Base-by-base conservation (phyloP, 2,329 filamentous ascomycete species). In the Colletotrichum sp. region DNA sequence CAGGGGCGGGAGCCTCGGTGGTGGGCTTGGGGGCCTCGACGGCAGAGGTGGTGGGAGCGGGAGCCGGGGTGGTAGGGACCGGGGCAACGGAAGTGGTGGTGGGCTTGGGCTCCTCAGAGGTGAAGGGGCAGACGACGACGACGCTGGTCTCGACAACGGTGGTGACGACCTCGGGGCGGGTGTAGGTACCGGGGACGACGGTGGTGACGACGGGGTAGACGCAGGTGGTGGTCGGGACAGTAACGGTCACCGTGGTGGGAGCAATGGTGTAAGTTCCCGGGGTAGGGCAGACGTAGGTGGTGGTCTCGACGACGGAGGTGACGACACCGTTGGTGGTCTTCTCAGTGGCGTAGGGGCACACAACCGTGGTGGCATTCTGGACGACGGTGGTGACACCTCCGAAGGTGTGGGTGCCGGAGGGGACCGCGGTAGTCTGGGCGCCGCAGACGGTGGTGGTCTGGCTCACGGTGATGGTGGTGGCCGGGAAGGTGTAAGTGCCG, bases 211-310 rank as follows among this genome's bases (percentile, higher is more conserved):
- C 90, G 68, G 94, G 94, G 86, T 93, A 93, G 81, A 92, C 90
- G 72, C 93, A 86, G 78, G 89, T 87, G 78, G 89, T 87, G 67
- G 88, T 89, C 76, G 89, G 88, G 80, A 87, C 85, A 75, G 82
- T 83, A 73, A 88, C 85, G 79, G 92, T 88, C 79, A 92, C 94
- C 82, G 92, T 94, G 83, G 89, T 89, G 73, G 94, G 92, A 79
- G 89, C 92, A 80, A 96, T 92, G 83, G 93, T 95, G 90, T 95
- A 96, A 73, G 93, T 95, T 84, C 94, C 94, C 81, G 93, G 88
- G 66, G 88, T 88, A 77, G 93, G 93, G 92, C 94, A 95, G 82
- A 93, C 90, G 82, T 93, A 95, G 82, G 92, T 93, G 82, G 94
- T 95, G 80, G 88, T 91, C 86, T 90, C 87, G 81, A 95, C 91